Base-by-base conservation (phyloP, 805 yeast species). In the Saccharomycopsis fibuligera region DNA sequence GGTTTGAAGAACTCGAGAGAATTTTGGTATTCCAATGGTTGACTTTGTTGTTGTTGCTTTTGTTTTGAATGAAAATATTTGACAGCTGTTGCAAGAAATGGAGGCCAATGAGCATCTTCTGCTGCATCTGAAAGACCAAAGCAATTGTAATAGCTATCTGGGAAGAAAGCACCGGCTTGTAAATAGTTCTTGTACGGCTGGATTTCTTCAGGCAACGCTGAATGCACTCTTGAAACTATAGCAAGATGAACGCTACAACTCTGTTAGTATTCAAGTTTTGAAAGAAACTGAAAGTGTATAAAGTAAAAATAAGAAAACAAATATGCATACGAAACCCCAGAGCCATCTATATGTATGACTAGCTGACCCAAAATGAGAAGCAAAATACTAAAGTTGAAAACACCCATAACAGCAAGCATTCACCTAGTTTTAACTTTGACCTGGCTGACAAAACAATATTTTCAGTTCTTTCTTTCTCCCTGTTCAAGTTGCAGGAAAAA, bases 71-170 rank as follows among this genome's bases (percentile, higher is more conserved):
- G 60, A 61, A 76, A 76, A 41, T 72, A 62, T 4, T 65, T 54
- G 4, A 76, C 73, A 0, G 81, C 78, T 2, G 62, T 60, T 3
- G 65, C 60, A 12, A 81, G 55, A 57, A 81, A 81, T 1, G 81
- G 81, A 0, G 87, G 86, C 88, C 89, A 82, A 58, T 82, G 88
- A 0, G 81, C 68, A 25, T 66, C 73, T 60, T 83, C 89, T 3
- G 85, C 83, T 2, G 72, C 72, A 9, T 72, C 69, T 2, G 75
- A 67, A 23, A 62, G 57, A 3, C 75, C 78, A 44, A 74, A 62
- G 60, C 88, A 83, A 31, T 74, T 68, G 60, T 83, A 83, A 57
- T 81, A 76, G 0, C 83, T 77, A 59, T 83, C 89, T 0, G 89
- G 89, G 57, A 76, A 78, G 58, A 83, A 82, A 0, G 84, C 72